Conservation (phyloP, 2,329 filamentous ascomycete genomes). For the Aspergillus bombycis region DNA sequence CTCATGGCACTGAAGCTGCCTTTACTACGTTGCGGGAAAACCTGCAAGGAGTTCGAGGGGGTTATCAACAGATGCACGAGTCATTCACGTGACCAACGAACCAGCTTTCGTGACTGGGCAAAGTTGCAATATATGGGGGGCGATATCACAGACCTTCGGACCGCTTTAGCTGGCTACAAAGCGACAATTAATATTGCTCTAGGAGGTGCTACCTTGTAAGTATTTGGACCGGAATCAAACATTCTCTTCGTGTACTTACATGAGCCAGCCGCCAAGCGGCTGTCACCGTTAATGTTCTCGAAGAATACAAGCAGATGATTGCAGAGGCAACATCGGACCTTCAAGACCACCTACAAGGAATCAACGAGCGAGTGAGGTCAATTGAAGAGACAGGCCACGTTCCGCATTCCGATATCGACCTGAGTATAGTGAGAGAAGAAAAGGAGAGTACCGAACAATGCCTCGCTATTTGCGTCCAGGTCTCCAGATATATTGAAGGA, state of each 20-base stretch:
- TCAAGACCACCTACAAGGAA: conserved; percentile 36
- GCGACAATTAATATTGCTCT: conserved; percentile 32
- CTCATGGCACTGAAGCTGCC: conserved; percentile 26
- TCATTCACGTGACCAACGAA: conserved; percentile 16
- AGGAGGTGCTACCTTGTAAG: conserved; percentile 32
- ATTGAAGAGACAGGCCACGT: neutral
- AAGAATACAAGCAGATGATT: conserved; percentile 39
- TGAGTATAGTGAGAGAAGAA: conserved; percentile 34
- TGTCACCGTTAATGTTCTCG: conserved; percentile 27
- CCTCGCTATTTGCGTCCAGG: conserved; percentile 37
- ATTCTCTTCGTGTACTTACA: neutral
- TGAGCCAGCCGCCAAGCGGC: conserved; percentile 21
- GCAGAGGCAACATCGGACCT: conserved; percentile 38
- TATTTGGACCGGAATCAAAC: neutral
- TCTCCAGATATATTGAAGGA: conserved; percentile 36
- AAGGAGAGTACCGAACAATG: conserved; percentile 39
- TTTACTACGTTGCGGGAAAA: conserved; percentile 24
- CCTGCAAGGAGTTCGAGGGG: conserved; percentile 23
- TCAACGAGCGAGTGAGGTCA: conserved; percentile 33
- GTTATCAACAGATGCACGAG: conserved; percentile 21
- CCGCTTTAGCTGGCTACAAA: conserved; percentile 27
- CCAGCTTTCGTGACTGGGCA: conserved; percentile 23
- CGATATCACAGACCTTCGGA: conserved; percentile 26
- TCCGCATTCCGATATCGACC: neutral
- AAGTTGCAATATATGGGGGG: conserved; percentile 18